Base-by-base conservation (phyloP, 257 asterid species). In the Ilex aquifolium region DNA sequence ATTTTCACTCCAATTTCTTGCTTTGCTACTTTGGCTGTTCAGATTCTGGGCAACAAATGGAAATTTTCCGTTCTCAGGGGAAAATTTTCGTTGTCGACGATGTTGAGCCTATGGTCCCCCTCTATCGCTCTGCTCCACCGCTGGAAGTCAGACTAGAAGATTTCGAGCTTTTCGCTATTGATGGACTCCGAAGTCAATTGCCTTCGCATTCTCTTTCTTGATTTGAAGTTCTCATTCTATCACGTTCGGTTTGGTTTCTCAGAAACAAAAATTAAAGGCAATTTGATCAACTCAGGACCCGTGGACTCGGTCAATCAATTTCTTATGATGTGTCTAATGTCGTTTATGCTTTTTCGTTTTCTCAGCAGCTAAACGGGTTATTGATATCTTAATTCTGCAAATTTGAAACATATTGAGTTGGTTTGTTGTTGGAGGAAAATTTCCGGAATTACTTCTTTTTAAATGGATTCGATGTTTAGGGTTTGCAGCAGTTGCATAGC, bases 101-200 rank as follows among this genome's bases (percentile, higher is more conserved):
- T 53, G 76, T 64, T 56, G 78, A 72, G 48, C 63, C 85, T 40
- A 72, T 76, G 27, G 64, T 90, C 40, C 91, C 86, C 36, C 81
- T 89, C 68, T 90, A 93, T 82, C 94, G 90, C 30, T 76, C 91
- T 46, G 85, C 96, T 14, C 99, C 99, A 74, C 83, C 73, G 12
- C 91, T 90, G 17, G 95, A 93, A 70, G 96, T 90, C 53, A 75
- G 96, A 59, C 87, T 85, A 59, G 96, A 93, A 74, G 99, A 93
- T 58, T 93, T 93, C 62, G 97, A 93, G 88, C 83, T 82, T 57
- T 93, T 72, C 65, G 95, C 99, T 61, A 59, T 93, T 55, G 81
- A 93, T 65, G 90, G 96, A 62, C 95, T 90, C 29, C 87, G 94
- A 85, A 97, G 97, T 86, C 31, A 21, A 21, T 21, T 0, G 27